Conservation (phyloP, 257 asterid species). For the Henckelia pumila region DNA sequence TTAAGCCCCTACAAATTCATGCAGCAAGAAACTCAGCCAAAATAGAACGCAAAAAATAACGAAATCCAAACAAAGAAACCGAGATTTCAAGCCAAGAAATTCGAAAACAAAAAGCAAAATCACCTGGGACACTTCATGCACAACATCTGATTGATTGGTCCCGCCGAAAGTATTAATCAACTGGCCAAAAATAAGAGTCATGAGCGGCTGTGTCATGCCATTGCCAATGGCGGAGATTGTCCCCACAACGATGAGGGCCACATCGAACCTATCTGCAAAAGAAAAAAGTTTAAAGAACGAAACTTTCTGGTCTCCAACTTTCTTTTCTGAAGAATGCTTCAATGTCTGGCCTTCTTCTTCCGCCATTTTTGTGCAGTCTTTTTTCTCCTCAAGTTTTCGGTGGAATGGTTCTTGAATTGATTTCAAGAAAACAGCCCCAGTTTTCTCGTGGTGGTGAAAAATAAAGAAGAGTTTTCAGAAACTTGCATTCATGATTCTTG, state of each 20-base stretch:
- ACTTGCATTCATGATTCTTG: not conserved
- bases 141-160: slow-evolving; percentile 30
- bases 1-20: no score
- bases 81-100: not conserved
- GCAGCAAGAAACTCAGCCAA: no score
- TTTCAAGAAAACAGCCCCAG: not conserved
- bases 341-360: not conserved
- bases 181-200: slow-evolving; percentile 63
- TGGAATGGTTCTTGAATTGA: not conserved
- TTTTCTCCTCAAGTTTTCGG: not conserved
- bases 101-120: not conserved
- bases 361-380: not conserved
- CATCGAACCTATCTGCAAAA: slow-evolving; percentile 59
- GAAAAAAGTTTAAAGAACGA: slow-evolving; percentile 48
- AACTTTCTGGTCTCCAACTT: slow-evolving; percentile 37
- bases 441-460: not conserved
- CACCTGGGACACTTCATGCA: slow-evolving; percentile 53
- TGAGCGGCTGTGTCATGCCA: slow-evolving; percentile 71
- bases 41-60: no score
- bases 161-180: slow-evolving; percentile 59
- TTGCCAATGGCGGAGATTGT: slow-evolving; percentile 47
- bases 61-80: not conserved
- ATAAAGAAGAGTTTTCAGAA: not conserved
- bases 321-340: slow-evolving; percentile 14
- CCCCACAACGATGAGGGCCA: slow-evolving; percentile 44